Conservation (phyloP, 139 green algal genomes). For the Picochlorum sp. region DNA sequence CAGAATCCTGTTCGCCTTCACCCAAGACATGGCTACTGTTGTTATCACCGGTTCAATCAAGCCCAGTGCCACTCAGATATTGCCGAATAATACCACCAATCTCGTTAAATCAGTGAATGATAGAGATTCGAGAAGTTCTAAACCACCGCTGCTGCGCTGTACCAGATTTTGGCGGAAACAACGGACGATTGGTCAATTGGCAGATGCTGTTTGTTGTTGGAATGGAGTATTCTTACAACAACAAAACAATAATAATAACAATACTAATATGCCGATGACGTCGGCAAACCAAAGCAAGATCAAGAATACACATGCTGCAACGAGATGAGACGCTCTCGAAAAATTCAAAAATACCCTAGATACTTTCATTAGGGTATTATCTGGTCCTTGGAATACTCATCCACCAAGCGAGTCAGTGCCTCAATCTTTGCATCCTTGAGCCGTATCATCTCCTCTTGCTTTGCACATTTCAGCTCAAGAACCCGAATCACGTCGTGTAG, state of each 20-base stretch:
- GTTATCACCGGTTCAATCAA: neutral
- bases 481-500: slow-evolving; percentile 77
- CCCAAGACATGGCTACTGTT: slow-evolving; percentile 11
- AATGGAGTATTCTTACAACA: too few relatives aligned
- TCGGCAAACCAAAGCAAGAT: too few relatives aligned
- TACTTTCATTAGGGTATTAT: slow-evolving; percentile 26
- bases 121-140: too few relatives aligned
- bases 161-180: too few relatives aligned
- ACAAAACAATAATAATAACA: too few relatives aligned
- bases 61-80: neutral
- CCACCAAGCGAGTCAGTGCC: slow-evolving; percentile 62
- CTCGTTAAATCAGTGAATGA: too few relatives aligned
- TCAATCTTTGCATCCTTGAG: slow-evolving; percentile 92
- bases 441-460: slow-evolving; percentile 83
- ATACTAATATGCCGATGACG: too few relatives aligned
- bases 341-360: neutral
- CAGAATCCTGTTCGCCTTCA: slow-evolving; percentile 6
- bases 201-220: too few relatives aligned
- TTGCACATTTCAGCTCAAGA: slow-evolving; percentile 79
- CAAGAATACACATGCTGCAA: too few relatives aligned
- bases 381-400: slow-evolving; percentile 8
- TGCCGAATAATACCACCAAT: too few relatives aligned
- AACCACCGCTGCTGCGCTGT: too few relatives aligned
- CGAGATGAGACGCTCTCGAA: neutral
- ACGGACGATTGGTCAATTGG: too few relatives aligned